Conservation (phyloP, 441 rosid genomes). For the Brassica balearica region DNA sequence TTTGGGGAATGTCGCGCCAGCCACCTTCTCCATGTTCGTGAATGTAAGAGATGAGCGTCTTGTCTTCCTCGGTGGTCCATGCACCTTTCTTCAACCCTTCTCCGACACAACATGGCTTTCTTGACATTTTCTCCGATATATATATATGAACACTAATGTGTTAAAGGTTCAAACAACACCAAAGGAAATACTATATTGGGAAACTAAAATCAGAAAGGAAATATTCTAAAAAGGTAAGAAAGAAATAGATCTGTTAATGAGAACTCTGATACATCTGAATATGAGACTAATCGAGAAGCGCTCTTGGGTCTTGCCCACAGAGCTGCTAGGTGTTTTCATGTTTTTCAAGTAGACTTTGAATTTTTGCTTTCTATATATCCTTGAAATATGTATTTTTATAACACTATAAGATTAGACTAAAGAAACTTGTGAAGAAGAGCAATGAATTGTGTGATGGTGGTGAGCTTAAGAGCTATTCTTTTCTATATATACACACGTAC, state of each 20-base stretch:
- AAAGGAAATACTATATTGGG: background rate
- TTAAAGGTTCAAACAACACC: constrained; percentile 24
- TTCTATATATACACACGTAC: constrained; percentile 1
- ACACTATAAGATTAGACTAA: background rate
- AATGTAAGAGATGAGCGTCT: constrained; percentile 89
- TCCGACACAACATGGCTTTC: constrained; percentile 92
- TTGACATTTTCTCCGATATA: constrained; percentile 54
- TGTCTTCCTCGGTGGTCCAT: constrained; percentile 98
- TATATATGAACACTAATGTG: background rate
- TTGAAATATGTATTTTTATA: background rate
- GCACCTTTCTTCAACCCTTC: constrained; percentile 98
- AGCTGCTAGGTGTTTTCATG: constrained; percentile 35
- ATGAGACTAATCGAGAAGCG: constrained; percentile 43
- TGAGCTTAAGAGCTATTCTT: constrained; percentile 18
- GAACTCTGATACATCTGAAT: constrained; percentile 46
- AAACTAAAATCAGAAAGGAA: constrained; percentile 1
- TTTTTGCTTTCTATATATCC: background rate
- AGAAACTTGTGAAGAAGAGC: constrained; percentile 27
- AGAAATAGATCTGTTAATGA: constrained; percentile 45
- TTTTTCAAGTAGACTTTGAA: constrained; percentile 7
- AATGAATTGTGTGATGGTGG: constrained; percentile 22
- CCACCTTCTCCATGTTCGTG: constrained; percentile 96
- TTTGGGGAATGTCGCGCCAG: constrained; percentile 90
- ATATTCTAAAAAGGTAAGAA: constrained; percentile 12
- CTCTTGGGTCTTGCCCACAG: constrained; percentile 31